Evolutionary conservation across 2,329 filamentous ascomycete species (phyloP).

Genomic region (Bertia moriformis): DNA sequence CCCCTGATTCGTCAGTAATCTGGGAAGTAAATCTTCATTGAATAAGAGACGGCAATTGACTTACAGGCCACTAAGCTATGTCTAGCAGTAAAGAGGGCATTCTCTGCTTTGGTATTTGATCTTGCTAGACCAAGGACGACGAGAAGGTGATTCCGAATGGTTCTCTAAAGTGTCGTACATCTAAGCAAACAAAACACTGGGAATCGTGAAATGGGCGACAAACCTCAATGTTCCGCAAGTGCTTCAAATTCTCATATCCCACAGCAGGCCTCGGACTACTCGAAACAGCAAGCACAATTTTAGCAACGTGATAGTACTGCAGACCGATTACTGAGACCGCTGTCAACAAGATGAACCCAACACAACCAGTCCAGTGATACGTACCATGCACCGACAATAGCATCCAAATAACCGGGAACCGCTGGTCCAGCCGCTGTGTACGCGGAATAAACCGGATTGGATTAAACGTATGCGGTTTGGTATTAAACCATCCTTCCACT

Average conservation of each 20-base stretch:
- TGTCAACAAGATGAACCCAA: too few species aligned
- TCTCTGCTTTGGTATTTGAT: background rate
- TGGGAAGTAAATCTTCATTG: background rate
- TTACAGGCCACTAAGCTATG: conserved; percentile 1
- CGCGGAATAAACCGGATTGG: conserved; percentile 11
- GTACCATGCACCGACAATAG: conserved; percentile 13
- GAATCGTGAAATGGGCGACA: too few species aligned
- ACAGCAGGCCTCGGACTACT: conserved; percentile 1
- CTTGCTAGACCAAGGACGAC: background rate
- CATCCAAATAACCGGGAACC: conserved; percentile 15
- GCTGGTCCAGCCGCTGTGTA: conserved; percentile 6
- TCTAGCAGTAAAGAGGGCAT: background rate
- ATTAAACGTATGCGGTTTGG: conserved; percentile 3
- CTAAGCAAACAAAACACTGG: too few species aligned
- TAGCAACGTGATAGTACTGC: conserved; percentile 17
- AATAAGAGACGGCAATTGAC: background rate
- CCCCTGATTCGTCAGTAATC: background rate
- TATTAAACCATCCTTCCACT: background rate
- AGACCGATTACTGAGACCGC: conserved; percentile 11
- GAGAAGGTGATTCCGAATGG: background rate
- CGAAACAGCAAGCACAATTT: conserved; percentile 9
- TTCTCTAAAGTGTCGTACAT: background rate
- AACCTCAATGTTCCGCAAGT: conserved; percentile 1
- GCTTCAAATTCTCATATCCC: conserved; percentile 1
- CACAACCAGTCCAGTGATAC: background rate